A percentile compares a stretch with the other conserved stretches of the same genome.
Conservation (phyloP, 768 basidiomycete species). For the Lentinula detonsa region DNA sequence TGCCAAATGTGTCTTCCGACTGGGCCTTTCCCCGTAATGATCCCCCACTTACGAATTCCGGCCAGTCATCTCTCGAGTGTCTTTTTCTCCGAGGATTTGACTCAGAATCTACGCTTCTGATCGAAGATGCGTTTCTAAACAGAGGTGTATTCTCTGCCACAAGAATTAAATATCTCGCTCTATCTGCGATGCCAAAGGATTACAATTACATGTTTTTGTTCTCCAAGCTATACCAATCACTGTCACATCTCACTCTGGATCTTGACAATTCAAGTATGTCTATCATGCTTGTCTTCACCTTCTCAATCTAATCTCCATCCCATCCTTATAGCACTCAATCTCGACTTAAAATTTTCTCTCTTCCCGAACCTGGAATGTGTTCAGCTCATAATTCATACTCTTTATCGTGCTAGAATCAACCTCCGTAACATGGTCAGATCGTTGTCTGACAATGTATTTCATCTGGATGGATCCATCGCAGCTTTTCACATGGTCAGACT, state of each 20-base stretch:
- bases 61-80: not conserved
- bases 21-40: no score
- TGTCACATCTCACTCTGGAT: not conserved
- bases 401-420: not conserved
- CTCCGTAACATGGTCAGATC: not conserved
- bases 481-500: not conserved
- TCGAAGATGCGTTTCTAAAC: not conserved
- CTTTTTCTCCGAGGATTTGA: not conserved
- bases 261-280: not conserved
- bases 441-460: not conserved
- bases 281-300: not conserved
- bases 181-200: not conserved
- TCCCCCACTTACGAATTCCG: rapidly evolving
- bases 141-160: not conserved
- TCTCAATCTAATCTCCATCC: not conserved
- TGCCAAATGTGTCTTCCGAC: not conserved
- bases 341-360: not conserved
- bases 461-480: not conserved
- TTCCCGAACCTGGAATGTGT: not conserved
- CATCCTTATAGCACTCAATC: not conserved
- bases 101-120: not conserved
- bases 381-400: not conserved
- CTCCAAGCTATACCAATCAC: not conserved
- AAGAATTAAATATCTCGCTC: not conserved
- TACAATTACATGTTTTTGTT: not conserved